Base-by-base conservation (phyloP, 179 eudicot genomes). In the Silene coronaria region DNA sequence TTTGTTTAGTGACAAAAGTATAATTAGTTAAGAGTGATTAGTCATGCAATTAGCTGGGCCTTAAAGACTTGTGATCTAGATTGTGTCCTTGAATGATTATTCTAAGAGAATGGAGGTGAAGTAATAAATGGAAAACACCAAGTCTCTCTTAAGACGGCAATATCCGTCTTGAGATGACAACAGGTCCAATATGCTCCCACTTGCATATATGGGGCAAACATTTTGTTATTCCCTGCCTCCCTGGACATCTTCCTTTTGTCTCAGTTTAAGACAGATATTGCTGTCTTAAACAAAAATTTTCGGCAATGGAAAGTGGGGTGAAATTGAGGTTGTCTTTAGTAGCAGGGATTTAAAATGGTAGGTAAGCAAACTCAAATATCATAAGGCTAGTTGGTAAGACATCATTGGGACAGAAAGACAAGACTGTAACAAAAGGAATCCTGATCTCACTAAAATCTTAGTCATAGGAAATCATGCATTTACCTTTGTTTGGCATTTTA, bases 391-490 rank as follows among this genome's bases (percentile, higher is more conserved):
- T 36, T 75, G 71, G 79, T 70, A 70, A 53, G 78, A 74, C 81
- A 77, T 30, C 42, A 74, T 38, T 69, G 75, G 60, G 84, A 72
- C 80, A 76, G 75, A 76, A 72, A 61, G 80, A 81, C 81, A 77
- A 70, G 24, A 77, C 76, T 74, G 65, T 3, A 17, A 73, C 36
- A 74, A 65, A 82, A 73, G 67, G 74, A 68, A 82, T 82, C 76
- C 75, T 61, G 75, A 34, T 53, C 73, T 62, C 42, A 70, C 57
- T 6, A 77, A 81, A 55, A 68, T 77, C 75, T 66, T 38, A 77
- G 61, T 77, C 71, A 73, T 61, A 60, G 58, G 70, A 42, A 59
- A 76, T 48, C 17, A 17, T 16, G 21, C 58, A 53, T 16, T 53
- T 53, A 53, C 58, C 58, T 53, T 53, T 53, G 58, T 53, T 53